Conservation (phyloP, 805 yeast species). For the Starmerella lactis-condensi region DNA sequence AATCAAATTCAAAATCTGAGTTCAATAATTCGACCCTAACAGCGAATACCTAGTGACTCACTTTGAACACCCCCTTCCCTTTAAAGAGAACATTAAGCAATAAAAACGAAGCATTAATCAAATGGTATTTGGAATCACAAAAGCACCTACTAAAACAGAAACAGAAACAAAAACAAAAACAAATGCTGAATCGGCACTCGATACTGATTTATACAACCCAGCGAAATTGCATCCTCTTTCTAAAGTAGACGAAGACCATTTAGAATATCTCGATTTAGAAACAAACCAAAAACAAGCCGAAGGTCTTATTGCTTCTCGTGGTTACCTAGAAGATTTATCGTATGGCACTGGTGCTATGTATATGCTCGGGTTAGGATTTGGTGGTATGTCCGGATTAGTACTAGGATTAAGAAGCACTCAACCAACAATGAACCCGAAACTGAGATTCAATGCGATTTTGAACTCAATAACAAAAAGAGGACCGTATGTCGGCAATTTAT, state of each 20-base stretch:
- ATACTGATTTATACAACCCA: no score
- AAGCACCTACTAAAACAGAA: no score
- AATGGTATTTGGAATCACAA: no score
- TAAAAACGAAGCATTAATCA: no score
- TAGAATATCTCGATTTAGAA: constrained; percentile 79
- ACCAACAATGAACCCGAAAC: constrained; percentile 53
- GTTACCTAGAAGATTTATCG: constrained; percentile 93
- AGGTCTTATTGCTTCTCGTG: constrained; percentile 86
- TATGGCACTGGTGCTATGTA: constrained; percentile 95
- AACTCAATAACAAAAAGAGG: constrained; percentile 91
- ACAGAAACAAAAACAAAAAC: no score
- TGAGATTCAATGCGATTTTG: constrained; percentile 72
- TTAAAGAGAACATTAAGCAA: no score
- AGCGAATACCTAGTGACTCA: no score
- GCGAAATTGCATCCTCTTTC: constrained; percentile 76
- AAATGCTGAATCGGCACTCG: no score
- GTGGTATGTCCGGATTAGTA: constrained; percentile 74
- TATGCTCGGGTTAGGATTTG: constrained; percentile 59
- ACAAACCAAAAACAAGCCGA: constrained; percentile 30
- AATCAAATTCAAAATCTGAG: no score
- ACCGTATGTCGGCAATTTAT: constrained; percentile 85
- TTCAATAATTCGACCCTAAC: no score
- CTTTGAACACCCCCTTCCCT: no score
- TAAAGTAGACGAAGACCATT: constrained; percentile 60
- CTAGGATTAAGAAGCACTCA: constrained; percentile 75